Conservation (phyloP, 1,139 yeast genomes). For the Pichia sp. region DNA sequence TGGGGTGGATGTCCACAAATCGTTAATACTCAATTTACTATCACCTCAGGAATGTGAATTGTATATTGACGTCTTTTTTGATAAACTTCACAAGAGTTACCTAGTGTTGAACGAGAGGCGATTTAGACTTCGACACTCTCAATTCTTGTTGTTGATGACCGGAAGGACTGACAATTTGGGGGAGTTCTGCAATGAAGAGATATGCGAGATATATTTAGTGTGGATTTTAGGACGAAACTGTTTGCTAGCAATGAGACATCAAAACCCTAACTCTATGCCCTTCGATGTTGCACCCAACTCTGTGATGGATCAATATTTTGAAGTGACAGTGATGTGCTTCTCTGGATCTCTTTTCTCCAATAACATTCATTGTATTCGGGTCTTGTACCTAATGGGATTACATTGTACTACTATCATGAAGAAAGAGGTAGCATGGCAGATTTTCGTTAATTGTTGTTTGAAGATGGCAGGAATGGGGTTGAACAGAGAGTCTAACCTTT, state of each 20-base stretch:
- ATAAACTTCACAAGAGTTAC: slow-evolving; percentile 29
- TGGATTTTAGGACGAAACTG: slow-evolving; percentile 28
- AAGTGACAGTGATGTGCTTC: slow-evolving; percentile 29
- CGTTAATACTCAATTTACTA: slow-evolving; percentile 22
- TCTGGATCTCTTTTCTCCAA: slow-evolving; percentile 30
- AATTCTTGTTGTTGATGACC: too few relatives aligned
- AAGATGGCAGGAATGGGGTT: too few relatives aligned
- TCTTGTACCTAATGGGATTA: slow-evolving; percentile 28
- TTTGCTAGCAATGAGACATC: slow-evolving; percentile 1
- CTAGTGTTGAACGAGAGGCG: slow-evolving; percentile 27
- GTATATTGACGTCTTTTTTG: slow-evolving; percentile 28
- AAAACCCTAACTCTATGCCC: slow-evolving; percentile 4
- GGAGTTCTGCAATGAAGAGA: slow-evolving; percentile 14
- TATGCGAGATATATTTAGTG: slow-evolving; percentile 32
- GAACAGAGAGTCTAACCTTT: too few relatives aligned
- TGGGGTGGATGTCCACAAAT: slow-evolving; percentile 15
- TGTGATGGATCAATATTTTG: slow-evolving; percentile 19
- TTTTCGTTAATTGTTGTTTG: slow-evolving; percentile 30
- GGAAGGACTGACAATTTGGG: too few relatives aligned
- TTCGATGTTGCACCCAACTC: slow-evolving; percentile 3
- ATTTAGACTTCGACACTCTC: slow-evolving; percentile 22
- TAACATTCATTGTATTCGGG: slow-evolving; percentile 28
- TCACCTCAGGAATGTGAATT: slow-evolving; percentile 23
- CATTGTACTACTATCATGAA: slow-evolving; percentile 30
- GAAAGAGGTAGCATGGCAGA: slow-evolving; percentile 32